These are phyloP conservation scores for Candida sakaeoensis DNA, from an alignment of 805 yeast genomes.

Conservation along the genomic window DNA sequence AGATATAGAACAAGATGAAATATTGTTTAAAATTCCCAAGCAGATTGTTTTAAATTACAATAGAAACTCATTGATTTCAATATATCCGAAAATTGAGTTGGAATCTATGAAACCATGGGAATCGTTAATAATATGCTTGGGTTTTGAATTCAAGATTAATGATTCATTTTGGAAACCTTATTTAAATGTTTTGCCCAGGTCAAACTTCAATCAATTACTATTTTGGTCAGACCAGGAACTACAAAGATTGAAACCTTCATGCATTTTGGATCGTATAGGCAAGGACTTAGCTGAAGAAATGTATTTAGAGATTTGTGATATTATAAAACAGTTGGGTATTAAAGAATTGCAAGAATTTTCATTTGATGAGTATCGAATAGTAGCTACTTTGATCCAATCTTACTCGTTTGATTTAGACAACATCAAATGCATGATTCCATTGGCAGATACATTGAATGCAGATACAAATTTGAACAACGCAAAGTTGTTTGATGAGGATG, in stretches of 20 bases:
- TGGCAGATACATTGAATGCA: slow-evolving; percentile 89
- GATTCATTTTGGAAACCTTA: slow-evolving; percentile 68
- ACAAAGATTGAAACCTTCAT: slow-evolving; percentile 59
- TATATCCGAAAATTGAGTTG: slow-evolving; percentile 33
- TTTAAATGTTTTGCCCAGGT: slow-evolving; percentile 66
- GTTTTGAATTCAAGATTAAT: slow-evolving; percentile 49
- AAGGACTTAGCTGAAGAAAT: slow-evolving; percentile 58
- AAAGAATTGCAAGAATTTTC: slow-evolving; percentile 25
- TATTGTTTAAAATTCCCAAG: slow-evolving; percentile 68
- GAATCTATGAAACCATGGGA: slow-evolving; percentile 66
- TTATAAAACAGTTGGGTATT: slow-evolving; percentile 28
- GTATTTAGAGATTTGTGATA: slow-evolving; percentile 42
- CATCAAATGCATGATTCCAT: slow-evolving; percentile 81
- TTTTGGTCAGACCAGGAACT: slow-evolving; percentile 73
- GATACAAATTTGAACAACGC: slow-evolving; percentile 79
- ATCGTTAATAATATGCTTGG: slow-evolving; percentile 62
- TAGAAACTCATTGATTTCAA: slow-evolving; percentile 44
- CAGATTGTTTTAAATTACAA: slow-evolving; percentile 53
- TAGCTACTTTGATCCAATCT: slow-evolving; percentile 81
- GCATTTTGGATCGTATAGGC: slow-evolving; percentile 69
- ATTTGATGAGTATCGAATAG: slow-evolving; percentile 58
- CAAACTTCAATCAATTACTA: slow-evolving; percentile 62
- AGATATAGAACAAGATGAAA: slow-evolving; percentile 59
- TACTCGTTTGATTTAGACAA: slow-evolving; percentile 84
- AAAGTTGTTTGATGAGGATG: slow-evolving; percentile 49